phyloP scores from a whole-genome alignment of 805 yeast genomes.

The Yarrowia porcina region DNA sequence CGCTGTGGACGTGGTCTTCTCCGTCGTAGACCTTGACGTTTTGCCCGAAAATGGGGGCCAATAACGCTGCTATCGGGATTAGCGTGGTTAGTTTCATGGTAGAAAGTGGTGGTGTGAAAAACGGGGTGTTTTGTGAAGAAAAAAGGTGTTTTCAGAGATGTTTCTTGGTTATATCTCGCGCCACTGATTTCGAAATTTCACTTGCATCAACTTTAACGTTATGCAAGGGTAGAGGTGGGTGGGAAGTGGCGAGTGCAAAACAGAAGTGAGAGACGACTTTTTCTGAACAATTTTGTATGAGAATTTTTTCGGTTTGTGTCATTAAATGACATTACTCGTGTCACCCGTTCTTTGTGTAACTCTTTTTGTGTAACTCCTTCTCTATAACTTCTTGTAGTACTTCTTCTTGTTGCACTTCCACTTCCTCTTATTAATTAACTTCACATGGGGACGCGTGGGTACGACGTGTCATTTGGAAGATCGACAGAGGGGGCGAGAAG shows the following conservation, averaged over 20 bases:
- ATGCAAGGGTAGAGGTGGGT: not conserved
- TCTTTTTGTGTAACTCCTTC: too few species aligned
- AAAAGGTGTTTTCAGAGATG: too few species aligned
- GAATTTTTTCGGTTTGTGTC: too few species aligned
- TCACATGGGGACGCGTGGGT: not conserved
- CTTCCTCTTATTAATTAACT: not conserved
- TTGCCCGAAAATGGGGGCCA: too few species aligned
- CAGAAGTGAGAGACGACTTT: too few species aligned
- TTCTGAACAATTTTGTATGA: too few species aligned
- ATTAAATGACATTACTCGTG: too few species aligned
- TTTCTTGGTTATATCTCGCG: not conserved
- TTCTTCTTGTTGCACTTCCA: too few species aligned
- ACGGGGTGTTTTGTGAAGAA: not conserved
- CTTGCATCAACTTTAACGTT: constrained; percentile 16
- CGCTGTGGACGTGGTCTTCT: not conserved
- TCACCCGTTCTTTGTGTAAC: too few species aligned
- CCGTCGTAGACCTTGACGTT: constrained; percentile 19
- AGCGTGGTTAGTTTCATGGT: not conserved
- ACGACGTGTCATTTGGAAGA: constrained; percentile 3
- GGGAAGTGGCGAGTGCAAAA: too few species aligned
- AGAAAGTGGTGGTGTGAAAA: not conserved
- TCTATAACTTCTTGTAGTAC: too few species aligned
- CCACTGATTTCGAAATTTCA: constrained; percentile 20
- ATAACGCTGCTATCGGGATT: not conserved
- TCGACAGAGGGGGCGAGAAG: not conserved